A percentile compares a stretch with the other conserved stretches of the same genome.
These are phyloP conservation scores for Trichoderma koningii DNA, from an alignment of 2,329 filamentous ascomycete genomes.

Conservation along the genomic window DNA sequence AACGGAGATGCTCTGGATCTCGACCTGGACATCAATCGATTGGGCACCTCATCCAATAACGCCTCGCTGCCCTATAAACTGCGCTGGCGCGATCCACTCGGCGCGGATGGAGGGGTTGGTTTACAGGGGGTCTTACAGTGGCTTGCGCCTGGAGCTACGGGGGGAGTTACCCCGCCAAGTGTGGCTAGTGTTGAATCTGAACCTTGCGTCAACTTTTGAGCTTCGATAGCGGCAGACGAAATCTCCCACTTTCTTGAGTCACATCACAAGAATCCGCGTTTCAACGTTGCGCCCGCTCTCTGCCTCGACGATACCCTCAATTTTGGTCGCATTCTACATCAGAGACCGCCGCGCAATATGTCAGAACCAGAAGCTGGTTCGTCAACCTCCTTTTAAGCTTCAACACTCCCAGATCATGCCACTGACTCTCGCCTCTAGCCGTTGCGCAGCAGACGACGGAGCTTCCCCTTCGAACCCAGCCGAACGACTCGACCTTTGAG, in stretches of 20 bases:
- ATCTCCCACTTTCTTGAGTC: conserved; percentile 17
- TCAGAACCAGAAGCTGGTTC: conserved; percentile 16
- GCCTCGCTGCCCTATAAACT: background rate
- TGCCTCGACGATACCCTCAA: background rate
- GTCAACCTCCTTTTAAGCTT: background rate
- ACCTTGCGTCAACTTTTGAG: background rate
- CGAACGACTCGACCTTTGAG: conserved; percentile 40
- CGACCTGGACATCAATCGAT: background rate
- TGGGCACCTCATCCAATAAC: background rate
- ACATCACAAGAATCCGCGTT: background rate
- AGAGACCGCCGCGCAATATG: background rate
- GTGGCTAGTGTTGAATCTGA: background rate
- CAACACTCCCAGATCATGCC: background rate
- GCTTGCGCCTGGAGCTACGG: background rate
- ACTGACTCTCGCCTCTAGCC: conserved; percentile 15
- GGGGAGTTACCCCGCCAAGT: background rate
- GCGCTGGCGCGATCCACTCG: background rate
- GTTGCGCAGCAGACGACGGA: conserved; percentile 20
- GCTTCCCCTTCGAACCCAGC: conserved; percentile 34
- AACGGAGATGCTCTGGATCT: background rate
- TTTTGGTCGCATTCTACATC: background rate
- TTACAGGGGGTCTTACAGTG: conserved; percentile 5
- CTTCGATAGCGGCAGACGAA: background rate
- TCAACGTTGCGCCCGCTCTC: background rate
- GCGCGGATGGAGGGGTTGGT: conserved; percentile 6